Evolutionary conservation across 768 basidiomycete genomes (phyloP).

Genomic region (Imleria badia): DNA sequence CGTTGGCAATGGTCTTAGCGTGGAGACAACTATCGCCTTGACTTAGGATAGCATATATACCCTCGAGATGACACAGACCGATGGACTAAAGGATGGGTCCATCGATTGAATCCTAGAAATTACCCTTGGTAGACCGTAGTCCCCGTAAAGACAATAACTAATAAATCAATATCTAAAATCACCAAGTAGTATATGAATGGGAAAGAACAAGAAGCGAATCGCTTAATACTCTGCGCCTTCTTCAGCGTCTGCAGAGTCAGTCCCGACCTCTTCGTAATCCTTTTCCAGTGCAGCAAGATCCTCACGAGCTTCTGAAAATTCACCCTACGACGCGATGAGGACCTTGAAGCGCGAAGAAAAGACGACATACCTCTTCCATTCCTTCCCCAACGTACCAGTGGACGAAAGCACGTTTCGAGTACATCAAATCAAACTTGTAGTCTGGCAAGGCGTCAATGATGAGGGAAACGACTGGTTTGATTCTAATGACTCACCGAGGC

Average conservation of each 20-base stretch:
- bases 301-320: conserved; percentile 97
- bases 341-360: neutral
- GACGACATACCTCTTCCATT: conserved; percentile 81
- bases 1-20: conserved; percentile 32
- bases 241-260: conserved; percentile 71
- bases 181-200: neutral
- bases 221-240: conserved; percentile 53
- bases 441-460: conserved; percentile 43
- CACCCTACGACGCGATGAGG: conserved; percentile 53
- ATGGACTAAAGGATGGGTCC: neutral
- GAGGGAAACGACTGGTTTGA: neutral
- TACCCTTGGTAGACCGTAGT: neutral
- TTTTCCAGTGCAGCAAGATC: conserved; percentile 97
- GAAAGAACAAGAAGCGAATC: neutral
- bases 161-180: conserved; percentile 7
- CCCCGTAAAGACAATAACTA: conserved; percentile 7
- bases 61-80: neutral
- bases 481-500: conserved; percentile 52
- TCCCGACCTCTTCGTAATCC: conserved; percentile 89
- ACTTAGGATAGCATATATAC: neutral
- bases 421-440: conserved; percentile 98
- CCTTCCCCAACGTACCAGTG: conserved; percentile 98
- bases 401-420: conserved; percentile 91
- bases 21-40: conserved; percentile 35
- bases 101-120: conserved; percentile 2